A percentile compares a stretch with the other conserved stretches of the same genome.
Evolutionary conservation across 2,329 filamentous ascomycete genomes (phyloP).

Genomic region (Pleomassaria siparia): DNA sequence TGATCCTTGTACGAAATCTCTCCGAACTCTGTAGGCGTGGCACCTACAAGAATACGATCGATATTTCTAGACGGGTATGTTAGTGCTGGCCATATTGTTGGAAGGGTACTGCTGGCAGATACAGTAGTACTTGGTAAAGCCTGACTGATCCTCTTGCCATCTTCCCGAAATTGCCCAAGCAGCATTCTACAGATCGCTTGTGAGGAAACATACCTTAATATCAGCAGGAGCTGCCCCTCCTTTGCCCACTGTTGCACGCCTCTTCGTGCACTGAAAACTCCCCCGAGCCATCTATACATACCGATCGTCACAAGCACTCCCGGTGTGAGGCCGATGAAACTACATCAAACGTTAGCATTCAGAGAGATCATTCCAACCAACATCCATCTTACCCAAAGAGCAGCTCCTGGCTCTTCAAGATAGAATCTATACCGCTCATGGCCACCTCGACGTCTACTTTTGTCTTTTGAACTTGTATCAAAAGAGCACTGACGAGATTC

Average conservation of each 20-base stretch:
- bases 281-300: conserved; percentile 70
- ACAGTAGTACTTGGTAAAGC: no score
- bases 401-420: conserved; percentile 93
- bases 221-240: conserved; percentile 71
- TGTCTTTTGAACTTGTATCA: conserved; percentile 98
- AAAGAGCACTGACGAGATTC: conserved; percentile 82
- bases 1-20: conserved; percentile 90
- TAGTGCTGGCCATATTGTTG: no score
- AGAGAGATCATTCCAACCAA: background rate
- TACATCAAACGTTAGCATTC: conserved; percentile 20
- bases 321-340: conserved; percentile 92
- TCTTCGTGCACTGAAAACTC: conserved; percentile 68
- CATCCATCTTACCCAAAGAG: conserved; percentile 68
- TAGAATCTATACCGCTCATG: conserved; percentile 89
- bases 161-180: no score
- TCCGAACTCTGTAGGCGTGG: conserved; percentile 66
- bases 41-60: conserved; percentile 63
- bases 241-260: conserved; percentile 66
- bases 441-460: conserved; percentile 98
- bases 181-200: no score
- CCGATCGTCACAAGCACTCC: conserved; percentile 84
- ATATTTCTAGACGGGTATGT: conserved; percentile 63
- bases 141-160: no score
- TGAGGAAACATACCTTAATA: conserved; percentile 61
- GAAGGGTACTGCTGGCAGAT: no score